phyloP scores from a whole-genome alignment of 805 yeast species.

The Metschnikowia bowlesiae region DNA sequence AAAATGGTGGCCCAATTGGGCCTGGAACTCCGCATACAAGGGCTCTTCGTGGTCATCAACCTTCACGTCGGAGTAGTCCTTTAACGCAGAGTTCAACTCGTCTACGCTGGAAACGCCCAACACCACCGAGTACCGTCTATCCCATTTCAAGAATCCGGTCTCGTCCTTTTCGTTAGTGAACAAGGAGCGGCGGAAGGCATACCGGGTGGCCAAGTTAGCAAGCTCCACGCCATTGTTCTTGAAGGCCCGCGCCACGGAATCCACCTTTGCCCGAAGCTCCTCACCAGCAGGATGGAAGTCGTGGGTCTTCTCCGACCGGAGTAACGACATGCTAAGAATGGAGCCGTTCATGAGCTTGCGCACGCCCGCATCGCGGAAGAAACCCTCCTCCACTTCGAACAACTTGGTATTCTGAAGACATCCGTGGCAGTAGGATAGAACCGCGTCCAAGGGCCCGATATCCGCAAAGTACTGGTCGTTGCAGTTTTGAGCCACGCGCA shows the following conservation, averaged over 20 bases:
- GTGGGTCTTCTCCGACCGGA: slow-evolving; percentile 63
- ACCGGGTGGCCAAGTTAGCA: slow-evolving; percentile 79
- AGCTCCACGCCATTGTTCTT: slow-evolving; percentile 46
- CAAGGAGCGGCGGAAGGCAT: slow-evolving; percentile 49
- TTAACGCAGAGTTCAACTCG: slow-evolving; percentile 63
- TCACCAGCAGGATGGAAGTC: slow-evolving; percentile 76
- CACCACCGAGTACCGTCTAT: slow-evolving; percentile 51
- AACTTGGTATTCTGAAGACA: slow-evolving; percentile 71
- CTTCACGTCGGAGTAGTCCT: slow-evolving; percentile 42
- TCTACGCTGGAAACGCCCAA: slow-evolving; percentile 65
- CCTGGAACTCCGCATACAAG: slow-evolving; percentile 41
- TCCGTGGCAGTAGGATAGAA: slow-evolving; percentile 75
- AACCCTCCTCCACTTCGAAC: slow-evolving; percentile 43
- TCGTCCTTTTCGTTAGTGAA: slow-evolving; percentile 12
- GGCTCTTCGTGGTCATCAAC: slow-evolving; percentile 44
- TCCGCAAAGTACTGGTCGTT: slow-evolving; percentile 29
- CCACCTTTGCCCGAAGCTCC: slow-evolving; percentile 52
- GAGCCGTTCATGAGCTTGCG: slow-evolving; percentile 71
- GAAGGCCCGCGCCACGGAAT: slow-evolving; percentile 39
- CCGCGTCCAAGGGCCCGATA: slow-evolving; percentile 66
- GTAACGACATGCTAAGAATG: slow-evolving; percentile 81
- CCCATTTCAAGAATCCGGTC: slow-evolving; percentile 19
- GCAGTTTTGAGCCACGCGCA: slow-evolving; percentile 41
- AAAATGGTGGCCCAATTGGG: slow-evolving; percentile 45
- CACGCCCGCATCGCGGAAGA: slow-evolving; percentile 52